A percentile compares a stretch with the other conserved stretches of the same genome.
phyloP scores from a whole-genome alignment of 1,284 basidiomycete genomes.

The Exobasidium cylindrosporum region DNA sequence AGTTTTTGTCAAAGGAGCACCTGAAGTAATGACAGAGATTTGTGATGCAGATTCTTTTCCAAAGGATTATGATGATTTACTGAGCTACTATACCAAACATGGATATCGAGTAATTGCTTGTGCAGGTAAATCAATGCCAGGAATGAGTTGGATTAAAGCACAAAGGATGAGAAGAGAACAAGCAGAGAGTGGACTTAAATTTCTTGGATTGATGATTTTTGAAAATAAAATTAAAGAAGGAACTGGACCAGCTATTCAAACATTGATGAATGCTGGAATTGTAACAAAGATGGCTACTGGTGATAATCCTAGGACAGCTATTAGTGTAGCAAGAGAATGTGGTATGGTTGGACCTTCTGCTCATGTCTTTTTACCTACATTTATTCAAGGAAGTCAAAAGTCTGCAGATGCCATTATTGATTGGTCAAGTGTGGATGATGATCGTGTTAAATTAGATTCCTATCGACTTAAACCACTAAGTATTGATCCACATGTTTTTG shows the following conservation, averaged over 20 bases:
- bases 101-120: conserved; percentile 98
- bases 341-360: conserved; percentile 81
- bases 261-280: conserved; percentile 81
- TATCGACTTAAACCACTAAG: conserved; percentile 66
- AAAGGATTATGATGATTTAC: conserved; percentile 89
- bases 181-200: conserved; percentile 84
- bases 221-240: conserved; percentile 97
- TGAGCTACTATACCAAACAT: conserved; percentile 94
- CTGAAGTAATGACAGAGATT: conserved; percentile 94
- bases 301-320: conserved; percentile 93
- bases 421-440: conserved; percentile 92
- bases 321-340: conserved; percentile 94
- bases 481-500: conserved; percentile 43
- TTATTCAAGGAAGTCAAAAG: conserved; percentile 67
- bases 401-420: conserved; percentile 70
- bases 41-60: conserved; percentile 63
- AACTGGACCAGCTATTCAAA: conserved; percentile 85
- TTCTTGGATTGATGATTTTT: conserved; percentile 94
- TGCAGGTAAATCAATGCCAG: conserved; percentile 91
- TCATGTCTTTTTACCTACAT: conserved; percentile 84
- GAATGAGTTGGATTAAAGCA: conserved; percentile 93
- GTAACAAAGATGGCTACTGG: conserved; percentile 98
- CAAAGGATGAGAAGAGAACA: conserved; percentile 95
- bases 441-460: conserved; percentile 79
- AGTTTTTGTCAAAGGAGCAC: conserved; percentile 96